These are phyloP conservation scores for Coemansia sp. DNA, from an alignment of 192 early-diverging fungal genomes.

Conservation along the genomic window DNA sequence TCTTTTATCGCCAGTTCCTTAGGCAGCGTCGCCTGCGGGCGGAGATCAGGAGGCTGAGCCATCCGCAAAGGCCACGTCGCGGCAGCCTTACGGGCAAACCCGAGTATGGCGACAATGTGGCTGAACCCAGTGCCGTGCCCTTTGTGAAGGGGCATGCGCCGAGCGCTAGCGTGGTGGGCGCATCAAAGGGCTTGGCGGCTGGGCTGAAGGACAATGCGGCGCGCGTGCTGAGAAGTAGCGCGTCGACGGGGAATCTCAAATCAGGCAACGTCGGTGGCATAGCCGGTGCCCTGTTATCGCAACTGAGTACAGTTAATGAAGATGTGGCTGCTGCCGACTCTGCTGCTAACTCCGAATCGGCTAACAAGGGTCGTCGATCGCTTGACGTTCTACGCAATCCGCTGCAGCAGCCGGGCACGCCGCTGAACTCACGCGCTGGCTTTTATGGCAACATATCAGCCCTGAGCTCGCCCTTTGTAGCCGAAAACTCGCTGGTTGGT, in stretches of 20 bases:
- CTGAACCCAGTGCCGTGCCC: background rate
- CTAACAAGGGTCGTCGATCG: constrained; percentile 30
- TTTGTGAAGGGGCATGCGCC: background rate
- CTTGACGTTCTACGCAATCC: constrained; percentile 34
- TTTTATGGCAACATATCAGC: constrained; percentile 10
- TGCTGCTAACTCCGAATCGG: background rate
- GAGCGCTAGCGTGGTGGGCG: constrained; percentile 16
- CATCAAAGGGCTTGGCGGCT: constrained; percentile 42
- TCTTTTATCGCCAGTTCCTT: constrained; percentile 33
- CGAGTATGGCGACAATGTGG: background rate
- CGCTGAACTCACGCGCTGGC: background rate
- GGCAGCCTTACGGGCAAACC: constrained; percentile 7
- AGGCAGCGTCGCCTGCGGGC: constrained; percentile 21
- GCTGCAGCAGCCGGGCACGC: constrained; percentile 9
- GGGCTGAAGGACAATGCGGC: constrained; percentile 52
- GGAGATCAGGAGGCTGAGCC: background rate
- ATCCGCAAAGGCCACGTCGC: constrained; percentile 9
- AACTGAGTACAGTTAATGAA: constrained; percentile 21
- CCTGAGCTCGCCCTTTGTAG: constrained; percentile 31
- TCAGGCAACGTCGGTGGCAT: constrained; percentile 8
- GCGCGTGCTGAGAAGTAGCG: constrained; percentile 46
- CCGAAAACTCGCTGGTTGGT: constrained; percentile 4
- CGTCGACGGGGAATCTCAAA: constrained; percentile 48
- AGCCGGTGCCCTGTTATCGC: background rate
- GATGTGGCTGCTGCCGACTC: background rate